A percentile compares a stretch with the other conserved stretches of the same genome.
phyloP scores from a whole-genome alignment of 352 stramenopile genomes.

The Phytophthora vignae region DNA sequence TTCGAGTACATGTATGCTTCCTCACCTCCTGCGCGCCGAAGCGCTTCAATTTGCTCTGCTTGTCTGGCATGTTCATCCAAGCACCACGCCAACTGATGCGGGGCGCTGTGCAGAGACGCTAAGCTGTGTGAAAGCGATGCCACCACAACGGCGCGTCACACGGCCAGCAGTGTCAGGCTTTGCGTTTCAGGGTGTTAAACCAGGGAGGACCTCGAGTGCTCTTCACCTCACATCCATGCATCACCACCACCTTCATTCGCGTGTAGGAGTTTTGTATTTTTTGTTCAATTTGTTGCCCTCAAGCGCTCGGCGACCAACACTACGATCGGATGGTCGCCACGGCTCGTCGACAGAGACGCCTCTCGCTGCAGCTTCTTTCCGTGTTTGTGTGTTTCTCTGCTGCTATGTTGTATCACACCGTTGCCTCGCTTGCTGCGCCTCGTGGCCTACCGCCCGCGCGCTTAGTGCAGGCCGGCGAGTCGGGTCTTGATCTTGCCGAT shows the following conservation, averaged over 20 bases:
- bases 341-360: constrained; percentile 25
- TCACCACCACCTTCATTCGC: constrained; percentile 9
- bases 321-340: constrained; percentile 33
- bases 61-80: constrained; percentile 30
- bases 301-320: constrained; percentile 16
- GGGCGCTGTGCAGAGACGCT: constrained; percentile 18
- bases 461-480: constrained; percentile 85
- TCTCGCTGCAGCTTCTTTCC: constrained; percentile 32
- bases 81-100: constrained; percentile 6
- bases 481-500: constrained; percentile 99
- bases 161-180: not conserved
- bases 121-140: constrained; percentile 8
- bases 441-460: not conserved
- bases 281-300: constrained; percentile 27
- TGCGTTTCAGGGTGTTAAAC: constrained; percentile 33
- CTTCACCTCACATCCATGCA: not conserved
- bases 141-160: constrained; percentile 38
- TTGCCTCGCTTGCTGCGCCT: constrained; percentile 6
- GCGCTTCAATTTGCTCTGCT: not conserved
- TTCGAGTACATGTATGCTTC: not conserved
- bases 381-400: constrained; percentile 24
- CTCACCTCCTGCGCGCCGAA: not conserved
- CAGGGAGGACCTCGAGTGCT: not conserved
- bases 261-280: constrained; percentile 38
- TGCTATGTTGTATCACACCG: constrained; percentile 31